Conservation (phyloP, 164 flowering plant genomes). For the Cinnamomum micranthum region DNA sequence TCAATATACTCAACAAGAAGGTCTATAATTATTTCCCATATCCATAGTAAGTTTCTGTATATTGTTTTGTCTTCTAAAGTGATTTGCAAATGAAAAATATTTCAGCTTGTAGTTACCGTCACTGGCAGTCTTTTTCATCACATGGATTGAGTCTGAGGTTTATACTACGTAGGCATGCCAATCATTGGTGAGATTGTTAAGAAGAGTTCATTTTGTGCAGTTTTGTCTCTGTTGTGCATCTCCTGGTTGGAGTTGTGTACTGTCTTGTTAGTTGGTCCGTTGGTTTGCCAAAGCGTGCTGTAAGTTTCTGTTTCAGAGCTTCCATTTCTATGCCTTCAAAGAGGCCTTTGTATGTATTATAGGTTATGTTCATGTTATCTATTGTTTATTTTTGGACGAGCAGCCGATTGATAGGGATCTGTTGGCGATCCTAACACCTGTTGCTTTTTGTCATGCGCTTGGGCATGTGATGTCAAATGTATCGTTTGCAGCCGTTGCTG, state of each 20-base stretch:
- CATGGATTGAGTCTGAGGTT: not conserved
- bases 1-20: slow-evolving; percentile 69
- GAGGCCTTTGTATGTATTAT: not conserved
- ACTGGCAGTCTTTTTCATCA: not conserved
- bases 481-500: slow-evolving; percentile 72
- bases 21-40: slow-evolving; percentile 71
- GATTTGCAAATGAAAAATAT: not conserved
- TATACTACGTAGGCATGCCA: not conserved
- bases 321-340: not conserved
- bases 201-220: slow-evolving; percentile 25
- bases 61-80: not conserved
- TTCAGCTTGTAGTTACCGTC: not conserved
- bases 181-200: not conserved
- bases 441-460: slow-evolving; percentile 61
- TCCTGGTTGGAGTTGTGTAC: slow-evolving; percentile 59
- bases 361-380: not conserved
- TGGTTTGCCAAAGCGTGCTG: slow-evolving; percentile 65
- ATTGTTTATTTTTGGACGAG: slow-evolving; percentile 2
- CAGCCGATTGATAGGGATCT: slow-evolving; percentile 56
- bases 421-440: slow-evolving; percentile 48
- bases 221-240: slow-evolving; percentile 61
- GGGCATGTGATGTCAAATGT: slow-evolving; percentile 73
- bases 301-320: slow-evolving; percentile 25
- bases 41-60: slow-evolving; percentile 50
- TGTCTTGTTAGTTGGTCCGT: slow-evolving; percentile 53